Percentiles rank a stretch among this genome's conserved stretches.
These are phyloP conservation scores for Aspergillus persii DNA, from an alignment of 2,329 filamentous ascomycete species.

Conservation along the genomic window DNA sequence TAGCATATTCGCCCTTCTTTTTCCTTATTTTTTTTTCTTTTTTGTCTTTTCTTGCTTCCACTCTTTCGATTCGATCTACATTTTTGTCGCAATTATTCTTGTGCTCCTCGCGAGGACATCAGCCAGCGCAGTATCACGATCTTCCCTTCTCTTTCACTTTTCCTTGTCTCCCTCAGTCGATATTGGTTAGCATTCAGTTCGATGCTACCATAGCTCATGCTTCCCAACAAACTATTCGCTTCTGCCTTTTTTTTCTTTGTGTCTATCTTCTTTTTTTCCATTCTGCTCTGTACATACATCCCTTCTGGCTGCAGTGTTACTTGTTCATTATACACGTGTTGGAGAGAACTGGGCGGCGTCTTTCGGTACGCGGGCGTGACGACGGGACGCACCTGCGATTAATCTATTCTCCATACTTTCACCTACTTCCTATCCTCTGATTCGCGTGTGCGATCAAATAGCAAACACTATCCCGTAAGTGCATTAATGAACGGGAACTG, in stretches of 20 bases:
- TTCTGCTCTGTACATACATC: conserved; percentile 29
- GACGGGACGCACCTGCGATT: conserved; percentile 16
- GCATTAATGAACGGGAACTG: too few relatives aligned
- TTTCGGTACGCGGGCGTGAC: conserved; percentile 25
- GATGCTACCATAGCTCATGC: background rate
- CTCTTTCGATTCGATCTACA: background rate
- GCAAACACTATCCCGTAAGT: background rate
- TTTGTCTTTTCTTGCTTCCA: background rate
- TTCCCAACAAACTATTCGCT: background rate
- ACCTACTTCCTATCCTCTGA: background rate
- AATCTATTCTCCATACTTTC: conserved; percentile 12
- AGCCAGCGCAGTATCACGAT: background rate
- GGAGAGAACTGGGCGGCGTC: conserved; percentile 4
- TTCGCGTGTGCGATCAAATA: background rate
- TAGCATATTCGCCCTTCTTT: conserved; percentile 9
- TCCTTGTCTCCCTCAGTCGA: background rate
- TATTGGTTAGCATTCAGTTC: background rate
- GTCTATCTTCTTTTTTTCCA: background rate
- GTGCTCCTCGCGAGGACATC: background rate
- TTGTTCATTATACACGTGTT: conserved; percentile 20
- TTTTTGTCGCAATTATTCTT: background rate
- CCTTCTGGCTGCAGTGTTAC: conserved; percentile 9
- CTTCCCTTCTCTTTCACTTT: background rate
- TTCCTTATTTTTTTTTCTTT: background rate
- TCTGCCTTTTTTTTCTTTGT: conserved; percentile 4